These are phyloP conservation scores for Solanum chilense DNA, from an alignment of 257 asterid species.

Conservation along the genomic window DNA sequence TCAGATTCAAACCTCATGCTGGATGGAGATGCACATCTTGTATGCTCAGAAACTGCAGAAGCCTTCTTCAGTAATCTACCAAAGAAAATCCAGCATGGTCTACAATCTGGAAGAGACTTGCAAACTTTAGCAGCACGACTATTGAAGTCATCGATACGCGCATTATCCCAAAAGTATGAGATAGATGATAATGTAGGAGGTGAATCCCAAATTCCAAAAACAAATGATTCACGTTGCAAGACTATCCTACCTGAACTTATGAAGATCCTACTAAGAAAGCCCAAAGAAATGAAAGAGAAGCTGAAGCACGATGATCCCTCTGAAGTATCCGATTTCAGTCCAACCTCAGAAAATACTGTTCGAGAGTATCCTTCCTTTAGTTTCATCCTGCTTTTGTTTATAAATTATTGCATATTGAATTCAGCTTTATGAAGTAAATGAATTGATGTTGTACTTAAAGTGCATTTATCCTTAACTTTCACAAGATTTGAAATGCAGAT, in stretches of 20 bases:
- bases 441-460: neutral
- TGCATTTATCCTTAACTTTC: conserved; percentile 34
- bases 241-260: conserved; percentile 21
- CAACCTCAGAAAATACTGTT: conserved; percentile 35
- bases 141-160: conserved; percentile 46
- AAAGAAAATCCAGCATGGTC: conserved; percentile 44
- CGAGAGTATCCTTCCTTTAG: conserved; percentile 67
- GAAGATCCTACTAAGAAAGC: conserved; percentile 39
- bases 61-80: conserved; percentile 43
- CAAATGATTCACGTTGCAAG: conserved; percentile 21
- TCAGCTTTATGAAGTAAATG: neutral
- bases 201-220: conserved; percentile 12
- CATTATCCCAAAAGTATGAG: conserved; percentile 27
- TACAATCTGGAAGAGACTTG: conserved; percentile 72
- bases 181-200: conserved; percentile 10
- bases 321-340: conserved; percentile 11
- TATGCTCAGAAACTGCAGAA: conserved; percentile 38
- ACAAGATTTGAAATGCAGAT: conserved; percentile 81
- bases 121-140: conserved; percentile 66
- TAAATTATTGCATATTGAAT: neutral
- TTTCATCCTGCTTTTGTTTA: neutral
- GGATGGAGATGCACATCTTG: conserved; percentile 23
- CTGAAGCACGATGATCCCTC: conserved; percentile 18
- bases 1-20: conserved; percentile 29
- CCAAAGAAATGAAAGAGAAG: conserved; percentile 67